Evolutionary conservation across 129 eudicot genomes (phyloP).

Genomic region (Artemisia tridentata): DNA sequence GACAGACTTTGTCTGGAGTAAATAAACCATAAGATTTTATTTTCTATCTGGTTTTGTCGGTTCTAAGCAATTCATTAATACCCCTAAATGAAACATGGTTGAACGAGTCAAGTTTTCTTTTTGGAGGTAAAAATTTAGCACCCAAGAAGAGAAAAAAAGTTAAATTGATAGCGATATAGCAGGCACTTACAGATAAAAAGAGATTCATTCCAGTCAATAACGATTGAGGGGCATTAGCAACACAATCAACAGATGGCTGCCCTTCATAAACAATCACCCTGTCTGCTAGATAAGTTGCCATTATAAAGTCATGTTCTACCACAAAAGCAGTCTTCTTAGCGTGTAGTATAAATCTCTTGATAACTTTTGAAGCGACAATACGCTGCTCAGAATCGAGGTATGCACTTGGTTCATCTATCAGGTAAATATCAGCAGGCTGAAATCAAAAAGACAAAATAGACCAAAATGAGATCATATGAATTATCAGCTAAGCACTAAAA

Average conservation of each 20-base stretch:
- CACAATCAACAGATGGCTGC: conserved; percentile 69
- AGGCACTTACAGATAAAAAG: conserved; percentile 39
- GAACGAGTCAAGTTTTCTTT: too few species aligned
- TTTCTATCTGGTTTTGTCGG: too few species aligned
- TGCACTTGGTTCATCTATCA: conserved; percentile 38
- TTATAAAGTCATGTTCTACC: conserved; percentile 88
- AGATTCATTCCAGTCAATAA: conserved; percentile 61
- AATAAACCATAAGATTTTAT: too few species aligned
- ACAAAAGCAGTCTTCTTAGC: conserved; percentile 87
- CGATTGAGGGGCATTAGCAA: conserved; percentile 80
- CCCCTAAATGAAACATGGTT: too few species aligned
- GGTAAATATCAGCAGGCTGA: conserved; percentile 74
- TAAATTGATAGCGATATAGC: not conserved
- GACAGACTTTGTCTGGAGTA: too few species aligned
- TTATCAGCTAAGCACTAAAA: too few species aligned
- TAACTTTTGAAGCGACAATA: conserved; percentile 36
- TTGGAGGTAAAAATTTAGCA: too few species aligned
- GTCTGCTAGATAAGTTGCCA: conserved; percentile 92
- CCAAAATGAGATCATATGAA: too few species aligned
- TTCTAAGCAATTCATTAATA: too few species aligned
- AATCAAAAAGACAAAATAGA: not conserved
- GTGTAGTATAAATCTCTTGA: conserved; percentile 79
- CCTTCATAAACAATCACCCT: conserved; percentile 87
- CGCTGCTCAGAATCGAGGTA: too few species aligned
- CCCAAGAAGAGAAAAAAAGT: too few species aligned